These are phyloP conservation scores for Trichoderma simmonsii DNA, from an alignment of 2,329 filamentous ascomycete genomes.

Conservation along the genomic window DNA sequence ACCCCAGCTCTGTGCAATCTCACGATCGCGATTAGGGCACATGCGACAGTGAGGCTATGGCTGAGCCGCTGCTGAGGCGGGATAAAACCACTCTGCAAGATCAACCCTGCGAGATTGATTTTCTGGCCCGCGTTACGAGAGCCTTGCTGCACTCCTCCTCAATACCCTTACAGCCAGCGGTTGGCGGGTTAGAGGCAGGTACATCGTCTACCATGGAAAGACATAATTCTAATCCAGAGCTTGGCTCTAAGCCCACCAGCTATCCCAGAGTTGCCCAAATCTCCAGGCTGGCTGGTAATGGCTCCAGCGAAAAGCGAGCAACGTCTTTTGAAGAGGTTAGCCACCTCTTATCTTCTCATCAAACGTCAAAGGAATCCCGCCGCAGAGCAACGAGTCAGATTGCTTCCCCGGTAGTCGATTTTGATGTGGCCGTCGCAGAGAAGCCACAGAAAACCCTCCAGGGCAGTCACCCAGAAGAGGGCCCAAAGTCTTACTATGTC, in stretches of 20 bases:
- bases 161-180: background rate
- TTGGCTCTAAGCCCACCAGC: background rate
- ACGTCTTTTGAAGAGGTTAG: background rate
- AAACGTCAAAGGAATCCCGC: background rate
- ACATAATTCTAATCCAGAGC: background rate
- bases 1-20: constrained; percentile 9
- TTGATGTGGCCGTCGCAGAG: constrained; percentile 5
- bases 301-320: background rate
- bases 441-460: constrained; percentile 1
- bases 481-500: constrained; percentile 18
- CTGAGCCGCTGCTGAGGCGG: background rate
- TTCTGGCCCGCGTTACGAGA: background rate
- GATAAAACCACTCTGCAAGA: background rate
- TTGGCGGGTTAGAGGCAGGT: background rate
- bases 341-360: background rate
- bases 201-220: background rate
- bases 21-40: constrained; percentile 1
- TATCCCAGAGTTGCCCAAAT: background rate
- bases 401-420: constrained; percentile 7
- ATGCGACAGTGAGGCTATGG: background rate
- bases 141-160: background rate
- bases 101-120: background rate
- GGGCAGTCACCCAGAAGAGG: background rate
- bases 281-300: background rate
- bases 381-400: constrained; percentile 5